phyloP scores from a whole-genome alignment of 768 basidiomycete genomes.

The Trametes elegans region DNA sequence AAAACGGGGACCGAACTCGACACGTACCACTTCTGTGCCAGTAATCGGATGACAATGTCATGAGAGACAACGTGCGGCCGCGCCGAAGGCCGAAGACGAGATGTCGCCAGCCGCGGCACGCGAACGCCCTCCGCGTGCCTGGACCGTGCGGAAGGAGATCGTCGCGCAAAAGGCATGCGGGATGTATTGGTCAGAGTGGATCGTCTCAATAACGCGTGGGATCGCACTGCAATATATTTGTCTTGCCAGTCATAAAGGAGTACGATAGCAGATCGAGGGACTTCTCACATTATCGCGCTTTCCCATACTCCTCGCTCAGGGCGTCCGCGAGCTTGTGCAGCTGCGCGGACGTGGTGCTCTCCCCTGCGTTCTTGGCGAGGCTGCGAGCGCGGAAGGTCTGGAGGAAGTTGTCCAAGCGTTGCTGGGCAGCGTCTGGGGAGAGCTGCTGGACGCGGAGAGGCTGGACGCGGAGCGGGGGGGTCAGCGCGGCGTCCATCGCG shows the following conservation, averaged over 20 bases:
- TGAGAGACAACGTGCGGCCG: no score
- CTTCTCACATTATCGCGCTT: not conserved
- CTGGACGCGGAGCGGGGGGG: conserved; percentile 30
- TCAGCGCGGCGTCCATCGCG: conserved; percentile 30
- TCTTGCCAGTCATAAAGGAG: no score
- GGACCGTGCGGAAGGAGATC: no score
- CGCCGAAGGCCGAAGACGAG: no score
- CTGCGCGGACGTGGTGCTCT: conserved; percentile 35
- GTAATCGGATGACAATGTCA: no score
- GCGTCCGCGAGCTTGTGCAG: conserved; percentile 36
- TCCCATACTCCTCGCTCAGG: conserved; percentile 27
- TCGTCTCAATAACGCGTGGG: no score
- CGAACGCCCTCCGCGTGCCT: no score
- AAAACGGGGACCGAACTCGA: not conserved
- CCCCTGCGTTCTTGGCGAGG: conserved; percentile 30
- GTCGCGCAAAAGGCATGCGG: no score
- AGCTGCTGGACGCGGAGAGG: conserved; percentile 23
- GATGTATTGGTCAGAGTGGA: no score
- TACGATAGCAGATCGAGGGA: not conserved
- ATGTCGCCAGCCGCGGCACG: no score
- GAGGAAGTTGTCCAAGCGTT: conserved; percentile 30
- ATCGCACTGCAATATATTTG: no score
- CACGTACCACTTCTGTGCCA: no score
- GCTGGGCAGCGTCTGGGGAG: conserved; percentile 28
- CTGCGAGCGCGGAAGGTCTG: conserved; percentile 31